Evolutionary conservation across 345 rosid genomes (phyloP).

Genomic region (Abelmoschus esculentus): DNA sequence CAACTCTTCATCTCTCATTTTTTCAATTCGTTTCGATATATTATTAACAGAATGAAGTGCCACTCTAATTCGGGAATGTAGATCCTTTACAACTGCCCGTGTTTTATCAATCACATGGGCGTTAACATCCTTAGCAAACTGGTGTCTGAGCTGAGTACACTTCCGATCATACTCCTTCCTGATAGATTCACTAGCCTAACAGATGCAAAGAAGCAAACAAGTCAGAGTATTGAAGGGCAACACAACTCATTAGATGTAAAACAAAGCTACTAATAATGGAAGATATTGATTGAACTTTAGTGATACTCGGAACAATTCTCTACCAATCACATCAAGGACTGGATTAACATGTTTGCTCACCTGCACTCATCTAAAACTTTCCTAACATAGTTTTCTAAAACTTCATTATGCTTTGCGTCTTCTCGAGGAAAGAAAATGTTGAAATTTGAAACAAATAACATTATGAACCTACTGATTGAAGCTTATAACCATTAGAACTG

Average conservation of each 20-base stretch:
- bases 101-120: slow-evolving; percentile 67
- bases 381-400: too few species aligned
- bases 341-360: too few species aligned
- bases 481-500: too few species aligned
- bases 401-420: too few species aligned
- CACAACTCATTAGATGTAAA: background rate
- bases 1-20: slow-evolving; percentile 85
- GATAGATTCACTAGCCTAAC: slow-evolving; percentile 70
- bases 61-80: slow-evolving; percentile 79
- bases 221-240: background rate
- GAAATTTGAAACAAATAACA: too few species aligned
- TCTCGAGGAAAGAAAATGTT: too few species aligned
- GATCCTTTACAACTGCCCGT: slow-evolving; percentile 71
- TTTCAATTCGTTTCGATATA: slow-evolving; percentile 83
- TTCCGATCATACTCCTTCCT: slow-evolving; percentile 70
- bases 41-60: slow-evolving; percentile 79
- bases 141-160: slow-evolving; percentile 66
- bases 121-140: slow-evolving; percentile 66
- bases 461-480: too few species aligned
- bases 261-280: background rate
- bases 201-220: background rate
- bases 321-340: too few species aligned
- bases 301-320: background rate
- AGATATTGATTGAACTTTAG: background rate
- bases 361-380: too few species aligned